phyloP scores from a whole-genome alignment of 2,329 filamentous ascomycete genomes.

The Colletotrichum sidae region DNA sequence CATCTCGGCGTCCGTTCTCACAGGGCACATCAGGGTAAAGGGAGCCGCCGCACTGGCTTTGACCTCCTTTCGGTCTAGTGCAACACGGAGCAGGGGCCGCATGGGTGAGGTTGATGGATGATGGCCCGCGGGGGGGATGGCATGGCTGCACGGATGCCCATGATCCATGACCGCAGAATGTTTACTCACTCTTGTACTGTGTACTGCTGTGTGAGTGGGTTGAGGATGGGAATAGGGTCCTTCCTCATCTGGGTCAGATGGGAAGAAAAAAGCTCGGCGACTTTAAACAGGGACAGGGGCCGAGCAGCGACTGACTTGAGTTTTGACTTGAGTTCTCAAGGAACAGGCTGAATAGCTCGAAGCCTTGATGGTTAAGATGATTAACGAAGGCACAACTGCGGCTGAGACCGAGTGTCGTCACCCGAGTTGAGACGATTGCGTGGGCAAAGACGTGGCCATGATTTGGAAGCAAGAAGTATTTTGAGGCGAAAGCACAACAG shows the following conservation, averaged over 20 bases:
- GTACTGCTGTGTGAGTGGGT: neutral
- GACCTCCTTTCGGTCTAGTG: conserved; percentile 23
- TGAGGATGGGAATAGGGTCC: conserved; percentile 34
- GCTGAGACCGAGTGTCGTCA: conserved; percentile 26
- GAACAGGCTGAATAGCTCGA: neutral
- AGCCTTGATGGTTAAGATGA: neutral
- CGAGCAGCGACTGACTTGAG: conserved; percentile 10
- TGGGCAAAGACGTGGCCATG: conserved; percentile 4
- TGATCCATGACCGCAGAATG: conserved; percentile 33
- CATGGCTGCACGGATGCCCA: conserved; percentile 28
- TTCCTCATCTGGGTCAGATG: conserved; percentile 31
- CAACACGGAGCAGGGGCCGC: conserved; percentile 31
- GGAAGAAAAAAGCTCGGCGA: conserved; percentile 18
- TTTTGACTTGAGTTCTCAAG: conserved; percentile 9
- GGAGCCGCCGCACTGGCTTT: conserved; percentile 15
- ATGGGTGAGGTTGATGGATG: conserved; percentile 23
- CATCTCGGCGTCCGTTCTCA: too few species aligned
- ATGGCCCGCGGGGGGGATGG: neutral
- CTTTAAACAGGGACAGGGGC: conserved; percentile 18
- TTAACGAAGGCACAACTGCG: neutral
- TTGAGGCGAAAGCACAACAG: neutral
- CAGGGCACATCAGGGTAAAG: too few species aligned
- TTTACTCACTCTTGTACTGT: conserved; percentile 25
- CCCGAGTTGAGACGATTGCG: conserved; percentile 33
- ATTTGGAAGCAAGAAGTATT: conserved; percentile 16